Percentiles rank a stretch among this genome's conserved stretches.
Evolutionary conservation across 148 eudicot genomes (phyloP).

Genomic region (Chenopodium quinoa): DNA sequence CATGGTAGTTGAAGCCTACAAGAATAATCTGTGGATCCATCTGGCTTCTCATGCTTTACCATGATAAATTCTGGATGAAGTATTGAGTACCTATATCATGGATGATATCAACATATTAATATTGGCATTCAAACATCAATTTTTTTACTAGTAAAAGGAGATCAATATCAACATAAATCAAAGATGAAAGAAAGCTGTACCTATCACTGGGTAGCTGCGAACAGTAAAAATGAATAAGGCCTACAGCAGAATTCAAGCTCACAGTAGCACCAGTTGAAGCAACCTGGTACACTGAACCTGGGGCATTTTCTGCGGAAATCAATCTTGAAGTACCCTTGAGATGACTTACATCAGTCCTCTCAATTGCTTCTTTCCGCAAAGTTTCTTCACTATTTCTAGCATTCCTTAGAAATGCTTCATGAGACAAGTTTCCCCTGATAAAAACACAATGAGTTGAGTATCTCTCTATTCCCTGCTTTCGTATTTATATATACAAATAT

Average conservation of each 20-base stretch:
- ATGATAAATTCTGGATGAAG: slow-evolving; percentile 95
- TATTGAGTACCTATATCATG: slow-evolving; percentile 73
- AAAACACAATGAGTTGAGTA: slow-evolving; percentile 2
- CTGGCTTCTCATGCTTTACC: slow-evolving; percentile 87
- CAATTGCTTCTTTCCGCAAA: slow-evolving; percentile 90
- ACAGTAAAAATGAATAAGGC: slow-evolving; percentile 88
- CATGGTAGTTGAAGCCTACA: slow-evolving; percentile 98
- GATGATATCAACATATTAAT: neutral
- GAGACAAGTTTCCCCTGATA: slow-evolving; percentile 75
- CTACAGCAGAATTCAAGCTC: slow-evolving; percentile 98
- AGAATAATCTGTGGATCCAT: slow-evolving; percentile 73
- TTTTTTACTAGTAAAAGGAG: neutral
- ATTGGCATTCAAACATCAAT: neutral
- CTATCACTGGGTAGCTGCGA: slow-evolving; percentile 98
- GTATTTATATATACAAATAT: too few species aligned
- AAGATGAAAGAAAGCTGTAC: slow-evolving; percentile 28
- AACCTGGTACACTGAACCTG: slow-evolving; percentile 78
- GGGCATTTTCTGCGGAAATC: slow-evolving; percentile 50
- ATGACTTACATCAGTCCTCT: slow-evolving; percentile 94
- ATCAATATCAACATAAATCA: neutral
- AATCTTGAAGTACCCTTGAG: slow-evolving; percentile 63
- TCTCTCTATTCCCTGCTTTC: neutral
- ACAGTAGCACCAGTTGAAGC: slow-evolving; percentile 97
- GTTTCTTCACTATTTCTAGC: slow-evolving; percentile 98
- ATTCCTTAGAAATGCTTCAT: slow-evolving; percentile 83